phyloP scores from a whole-genome alignment of 2,329 filamentous ascomycete species.

The Aspergillus novofumigatus region DNA sequence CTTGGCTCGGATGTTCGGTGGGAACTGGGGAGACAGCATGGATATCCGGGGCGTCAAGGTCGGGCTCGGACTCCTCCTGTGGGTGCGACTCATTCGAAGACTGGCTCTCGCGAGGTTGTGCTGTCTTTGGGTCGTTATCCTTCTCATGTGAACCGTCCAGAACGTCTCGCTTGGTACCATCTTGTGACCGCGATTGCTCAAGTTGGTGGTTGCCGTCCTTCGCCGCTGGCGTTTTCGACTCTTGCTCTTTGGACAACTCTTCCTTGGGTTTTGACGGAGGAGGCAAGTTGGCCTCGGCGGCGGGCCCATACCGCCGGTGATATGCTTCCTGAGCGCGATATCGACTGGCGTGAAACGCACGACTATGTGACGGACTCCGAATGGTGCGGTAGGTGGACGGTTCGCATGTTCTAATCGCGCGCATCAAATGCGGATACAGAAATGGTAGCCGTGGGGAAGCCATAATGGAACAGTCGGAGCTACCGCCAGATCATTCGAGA shows the following conservation, averaged over 20 bases:
- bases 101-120: conserved; percentile 12
- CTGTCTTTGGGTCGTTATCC: conserved; percentile 10
- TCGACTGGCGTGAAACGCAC: conserved; percentile 35
- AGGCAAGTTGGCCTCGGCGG: conserved; percentile 39
- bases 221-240: conserved; percentile 8
- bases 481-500: conserved; percentile 11
- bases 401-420: conserved; percentile 50
- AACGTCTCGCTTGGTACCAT: conserved; percentile 5
- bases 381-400: conserved; percentile 42
- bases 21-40: conserved; percentile 11
- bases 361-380: conserved; percentile 28
- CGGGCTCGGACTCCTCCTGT: conserved; percentile 17
- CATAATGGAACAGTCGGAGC: conserved; percentile 43
- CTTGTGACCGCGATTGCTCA: conserved; percentile 12
- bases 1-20: conserved; percentile 12
- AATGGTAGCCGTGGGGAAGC: conserved; percentile 61
- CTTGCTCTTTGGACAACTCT: conserved; percentile 12
- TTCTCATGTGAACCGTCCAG: conserved; percentile 10
- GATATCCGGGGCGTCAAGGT: conserved; percentile 13
- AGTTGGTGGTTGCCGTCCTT: conserved; percentile 8
- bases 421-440: conserved; percentile 64
- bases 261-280: conserved; percentile 33
- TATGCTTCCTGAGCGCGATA: conserved; percentile 36
- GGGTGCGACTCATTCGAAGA: conserved; percentile 16
- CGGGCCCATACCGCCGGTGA: conserved; percentile 45